These are phyloP conservation scores for Aspergillus ustus DNA, from an alignment of 2,329 filamentous ascomycete species.

Conservation along the genomic window DNA sequence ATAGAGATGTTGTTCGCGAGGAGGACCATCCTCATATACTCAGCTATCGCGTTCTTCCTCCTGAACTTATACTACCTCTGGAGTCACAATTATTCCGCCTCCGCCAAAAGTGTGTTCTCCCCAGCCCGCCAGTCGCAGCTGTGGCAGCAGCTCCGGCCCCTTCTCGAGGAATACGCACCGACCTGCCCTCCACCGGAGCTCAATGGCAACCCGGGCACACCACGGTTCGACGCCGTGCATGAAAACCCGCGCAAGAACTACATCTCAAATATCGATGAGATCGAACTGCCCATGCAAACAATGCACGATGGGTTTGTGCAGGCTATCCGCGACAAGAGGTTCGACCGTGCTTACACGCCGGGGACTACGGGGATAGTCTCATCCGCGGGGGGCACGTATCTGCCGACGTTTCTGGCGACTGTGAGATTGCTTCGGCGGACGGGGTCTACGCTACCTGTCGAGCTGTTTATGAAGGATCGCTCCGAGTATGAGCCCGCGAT, in stretches of 20 bases:
- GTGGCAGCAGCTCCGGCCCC: too few relatives aligned
- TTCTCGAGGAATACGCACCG: slow-evolving; percentile 23
- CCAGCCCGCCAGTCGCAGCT: too few relatives aligned
- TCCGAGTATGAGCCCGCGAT: slow-evolving; percentile 41
- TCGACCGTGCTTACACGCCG: too few relatives aligned
- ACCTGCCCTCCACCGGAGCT: slow-evolving; percentile 23
- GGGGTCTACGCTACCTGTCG: slow-evolving; percentile 53
- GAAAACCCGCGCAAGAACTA: slow-evolving; percentile 29
- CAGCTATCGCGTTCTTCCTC: too few relatives aligned
- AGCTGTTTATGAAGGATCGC: slow-evolving; percentile 40
- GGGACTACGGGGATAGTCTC: slow-evolving; percentile 51
- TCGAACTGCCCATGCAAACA: slow-evolving; percentile 32
- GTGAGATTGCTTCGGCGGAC: slow-evolving; percentile 54
- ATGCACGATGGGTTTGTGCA: slow-evolving; percentile 43
- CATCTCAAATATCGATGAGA: slow-evolving; percentile 32
- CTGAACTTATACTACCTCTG: too few relatives aligned
- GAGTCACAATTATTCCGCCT: too few relatives aligned
- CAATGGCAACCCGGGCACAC: slow-evolving; percentile 13
- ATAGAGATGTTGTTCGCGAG: too few relatives aligned
- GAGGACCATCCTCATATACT: too few relatives aligned
- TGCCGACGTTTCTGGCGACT: slow-evolving; percentile 52
- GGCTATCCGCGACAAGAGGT: slow-evolving; percentile 21
- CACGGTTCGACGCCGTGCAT: slow-evolving; percentile 24
- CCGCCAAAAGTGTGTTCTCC: too few relatives aligned
- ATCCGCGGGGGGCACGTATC: slow-evolving; percentile 49